Conservation (phyloP, 345 rosid genomes). For the Pugionium dolabratum region DNA sequence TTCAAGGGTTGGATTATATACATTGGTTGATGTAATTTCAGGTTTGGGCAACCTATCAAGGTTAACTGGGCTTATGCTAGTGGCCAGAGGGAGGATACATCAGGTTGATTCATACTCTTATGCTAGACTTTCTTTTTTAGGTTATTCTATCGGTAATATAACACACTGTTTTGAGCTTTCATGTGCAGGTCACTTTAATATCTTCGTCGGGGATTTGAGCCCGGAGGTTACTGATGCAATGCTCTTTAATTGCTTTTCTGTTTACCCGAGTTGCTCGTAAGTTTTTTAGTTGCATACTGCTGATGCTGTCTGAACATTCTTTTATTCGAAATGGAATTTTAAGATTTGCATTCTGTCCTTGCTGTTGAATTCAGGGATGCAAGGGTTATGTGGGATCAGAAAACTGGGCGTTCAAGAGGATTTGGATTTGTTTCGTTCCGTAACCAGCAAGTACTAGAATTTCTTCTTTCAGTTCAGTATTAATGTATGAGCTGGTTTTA, state of each 20-base stretch:
- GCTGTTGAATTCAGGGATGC: constrained; percentile 54
- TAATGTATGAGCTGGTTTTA: not conserved
- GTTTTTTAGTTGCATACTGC: constrained; percentile 30
- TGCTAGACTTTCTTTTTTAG: not conserved
- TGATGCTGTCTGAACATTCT: constrained; percentile 13
- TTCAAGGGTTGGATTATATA: constrained; percentile 4
- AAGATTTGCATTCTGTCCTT: constrained; percentile 8
- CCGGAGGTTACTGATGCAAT: constrained; percentile 93
- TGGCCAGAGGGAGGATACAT: constrained; percentile 98
- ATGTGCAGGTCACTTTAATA: constrained; percentile 64
- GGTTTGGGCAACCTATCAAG: constrained; percentile 55
- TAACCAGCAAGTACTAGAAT: constrained; percentile 55
- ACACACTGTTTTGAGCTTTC: not conserved
- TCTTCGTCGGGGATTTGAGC: constrained; percentile 92
- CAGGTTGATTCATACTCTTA: constrained; percentile 31
- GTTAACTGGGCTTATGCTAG: constrained; percentile 42
- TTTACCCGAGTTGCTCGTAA: constrained; percentile 80
- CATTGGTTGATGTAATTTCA: constrained; percentile 39
- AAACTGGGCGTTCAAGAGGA: constrained; percentile 47
- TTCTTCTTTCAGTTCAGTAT: constrained; percentile 21
- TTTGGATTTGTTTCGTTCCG: constrained; percentile 92
- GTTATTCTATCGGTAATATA: not conserved
- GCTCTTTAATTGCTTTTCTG: constrained; percentile 74
- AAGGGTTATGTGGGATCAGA: constrained; percentile 57
- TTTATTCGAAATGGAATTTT: not conserved